Evolutionary conservation across 2,329 filamentous ascomycete species (phyloP), one percentile per base, ranked within the genome.

Genomic region (Colletotrichum neosansevieriae): DNA sequence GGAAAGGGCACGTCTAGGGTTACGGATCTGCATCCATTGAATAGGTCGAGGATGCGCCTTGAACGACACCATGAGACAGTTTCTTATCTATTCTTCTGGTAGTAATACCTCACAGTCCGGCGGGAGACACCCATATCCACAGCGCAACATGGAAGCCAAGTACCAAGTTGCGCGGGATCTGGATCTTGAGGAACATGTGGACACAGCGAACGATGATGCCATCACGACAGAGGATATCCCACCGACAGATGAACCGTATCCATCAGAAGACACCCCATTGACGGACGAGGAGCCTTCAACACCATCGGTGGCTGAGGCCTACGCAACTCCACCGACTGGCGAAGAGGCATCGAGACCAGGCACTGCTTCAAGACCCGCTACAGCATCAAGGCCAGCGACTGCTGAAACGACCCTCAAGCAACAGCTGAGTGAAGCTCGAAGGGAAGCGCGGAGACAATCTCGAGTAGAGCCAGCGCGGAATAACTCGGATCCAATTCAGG

Each of bases 391-490:
- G 10, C 51, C 51, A 13, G n/a, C 51, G n/a, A 54, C 51, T 11
- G 32, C 51, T 15, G 38, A 54, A 5, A 15, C 24, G 15, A 19
- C 29, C 17, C 17, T 29, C 3, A 50, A 45, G 12, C 15, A 36
- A 1, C 51, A 54, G 11, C 34, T 59, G 1, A 36, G 59, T 5
- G 59, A 63, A 15, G 44, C 36, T 19, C 42, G 34, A 12, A 15
- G 15, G 0, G 45, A 57, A 36, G 51, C 44, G 19, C 60, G 45
- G 9, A 51, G 42, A 21, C 44, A 56, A 36, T 58, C 59, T 17
- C 29, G 15, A 1, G 45, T 19, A 10, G 51, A 53, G 15, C 47
- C 59, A 15, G 47, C 11, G 19, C 47, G 40, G 15, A 17, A 38
- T 0, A 17, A 38, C 36, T 38, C 36, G 36, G 13, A 4, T 4